Conservation (phyloP, 306 rosid species). For the Betula pendula region DNA sequence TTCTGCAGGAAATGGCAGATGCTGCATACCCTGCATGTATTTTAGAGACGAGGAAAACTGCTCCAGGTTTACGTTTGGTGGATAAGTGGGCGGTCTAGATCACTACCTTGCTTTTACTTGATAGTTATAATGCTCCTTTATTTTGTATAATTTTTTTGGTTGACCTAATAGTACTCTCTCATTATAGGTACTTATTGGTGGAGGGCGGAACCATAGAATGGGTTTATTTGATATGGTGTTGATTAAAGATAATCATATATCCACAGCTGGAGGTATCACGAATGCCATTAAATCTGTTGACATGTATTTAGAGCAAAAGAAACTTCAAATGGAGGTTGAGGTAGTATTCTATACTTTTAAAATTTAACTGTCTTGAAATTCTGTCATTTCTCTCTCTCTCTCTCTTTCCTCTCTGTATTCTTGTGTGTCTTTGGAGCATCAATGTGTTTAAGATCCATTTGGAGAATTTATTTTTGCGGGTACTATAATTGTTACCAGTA, state of each 20-base stretch:
- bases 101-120: conserved; percentile 33
- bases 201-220: conserved; percentile 90
- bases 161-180: conserved; percentile 8
- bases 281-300: conserved; percentile 80
- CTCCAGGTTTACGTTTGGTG: conserved; percentile 86
- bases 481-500: conserved; percentile 17
- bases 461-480: conserved; percentile 12
- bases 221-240: conserved; percentile 91
- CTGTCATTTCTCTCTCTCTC: too few species aligned
- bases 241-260: conserved; percentile 94
- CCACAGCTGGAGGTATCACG: conserved; percentile 72
- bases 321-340: conserved; percentile 82
- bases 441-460: too few species aligned
- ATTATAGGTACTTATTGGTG: conserved; percentile 77
- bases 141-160: conserved; percentile 1
- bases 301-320: conserved; percentile 60
- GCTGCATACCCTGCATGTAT: conserved; percentile 80
- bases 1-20: conserved; percentile 76
- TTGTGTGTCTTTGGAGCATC: too few species aligned
- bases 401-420: too few species aligned
- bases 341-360: conserved; percentile 37
- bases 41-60: conserved; percentile 90
- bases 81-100: conserved; percentile 92
- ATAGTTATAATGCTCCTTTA: conserved; percentile 2
- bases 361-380: conserved; percentile 3